Conservation (phyloP, 2,329 filamentous ascomycete genomes). For the Ascomycota sp. region DNA sequence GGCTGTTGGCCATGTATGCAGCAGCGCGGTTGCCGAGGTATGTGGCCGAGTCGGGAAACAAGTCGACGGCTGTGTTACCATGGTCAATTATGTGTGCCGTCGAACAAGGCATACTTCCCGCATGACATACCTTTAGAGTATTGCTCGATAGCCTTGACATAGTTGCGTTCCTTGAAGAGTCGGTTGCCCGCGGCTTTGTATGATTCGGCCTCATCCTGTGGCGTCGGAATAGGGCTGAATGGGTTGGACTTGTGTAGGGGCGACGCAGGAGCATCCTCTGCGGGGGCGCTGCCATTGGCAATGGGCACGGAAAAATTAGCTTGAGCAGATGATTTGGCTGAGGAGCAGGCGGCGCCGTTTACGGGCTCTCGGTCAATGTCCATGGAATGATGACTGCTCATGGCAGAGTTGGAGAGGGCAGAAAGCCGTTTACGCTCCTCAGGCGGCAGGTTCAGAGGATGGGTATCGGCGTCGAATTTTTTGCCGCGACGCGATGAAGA, state of each 20-base stretch:
- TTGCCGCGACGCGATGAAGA: constrained; percentile 25
- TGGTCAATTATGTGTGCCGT: too few species aligned
- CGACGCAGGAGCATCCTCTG: constrained; percentile 35
- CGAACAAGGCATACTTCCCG: too few species aligned
- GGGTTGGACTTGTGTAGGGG: constrained; percentile 51
- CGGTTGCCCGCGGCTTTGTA: constrained; percentile 92
- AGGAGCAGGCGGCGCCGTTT: constrained; percentile 29
- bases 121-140: constrained; percentile 89
- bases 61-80: constrained; percentile 49
- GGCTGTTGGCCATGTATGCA: constrained; percentile 73
- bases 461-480: constrained; percentile 48
- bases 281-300: constrained; percentile 22
- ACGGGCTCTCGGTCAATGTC: constrained; percentile 54
- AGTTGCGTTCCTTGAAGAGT: constrained; percentile 90
- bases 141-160: constrained; percentile 68
- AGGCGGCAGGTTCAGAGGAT: constrained; percentile 77
- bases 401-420: constrained; percentile 35
- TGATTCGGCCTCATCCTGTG: constrained; percentile 60
- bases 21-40: constrained; percentile 92
- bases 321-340: constrained; percentile 17
- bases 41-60: constrained; percentile 67
- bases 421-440: constrained; percentile 69
- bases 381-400: constrained; percentile 48
- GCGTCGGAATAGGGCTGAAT: constrained; percentile 32
- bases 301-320: constrained; percentile 32